Evolutionary conservation across 2,329 filamentous ascomycete species (phyloP).

Genomic region (Penicillium griseofulvum): DNA sequence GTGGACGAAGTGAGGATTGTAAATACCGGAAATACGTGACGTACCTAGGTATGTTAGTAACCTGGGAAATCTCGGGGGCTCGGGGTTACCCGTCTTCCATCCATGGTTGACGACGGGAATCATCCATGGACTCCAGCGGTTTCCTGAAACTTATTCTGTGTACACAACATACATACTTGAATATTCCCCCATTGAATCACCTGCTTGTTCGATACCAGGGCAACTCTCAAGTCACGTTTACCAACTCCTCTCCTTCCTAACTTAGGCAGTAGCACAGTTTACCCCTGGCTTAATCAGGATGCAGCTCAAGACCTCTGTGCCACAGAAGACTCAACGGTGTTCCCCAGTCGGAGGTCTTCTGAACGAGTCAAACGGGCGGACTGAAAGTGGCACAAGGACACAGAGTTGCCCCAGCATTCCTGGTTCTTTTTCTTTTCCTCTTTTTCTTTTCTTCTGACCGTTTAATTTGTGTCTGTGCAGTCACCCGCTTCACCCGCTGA

Average conservation of each 20-base stretch:
- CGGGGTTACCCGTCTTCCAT: neutral
- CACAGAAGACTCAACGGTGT: conserved; percentile 1
- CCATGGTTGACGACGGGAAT: conserved; percentile 4
- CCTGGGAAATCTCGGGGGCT: neutral
- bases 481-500: neutral
- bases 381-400: neutral
- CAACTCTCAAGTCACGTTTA: too few relatives aligned
- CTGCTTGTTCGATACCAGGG: too few relatives aligned
- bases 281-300: conserved; percentile 12
- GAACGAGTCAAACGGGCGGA: conserved; percentile 3
- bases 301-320: conserved; percentile 4
- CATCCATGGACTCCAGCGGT: neutral
- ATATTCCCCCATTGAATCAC: too few relatives aligned
- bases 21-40: neutral
- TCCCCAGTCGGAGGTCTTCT: conserved; percentile 1
- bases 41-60: neutral
- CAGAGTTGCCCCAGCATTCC: conserved; percentile 5
- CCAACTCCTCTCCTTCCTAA: neutral
- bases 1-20: neutral
- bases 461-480: conserved; percentile 7
- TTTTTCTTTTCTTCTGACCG: conserved; percentile 5
- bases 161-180: too few relatives aligned
- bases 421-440: neutral
- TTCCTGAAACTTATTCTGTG: too few relatives aligned
- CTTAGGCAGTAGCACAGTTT: conserved; percentile 2